Base-by-base conservation (phyloP, 805 yeast species). In the Saccharomycopsis fermentans region DNA sequence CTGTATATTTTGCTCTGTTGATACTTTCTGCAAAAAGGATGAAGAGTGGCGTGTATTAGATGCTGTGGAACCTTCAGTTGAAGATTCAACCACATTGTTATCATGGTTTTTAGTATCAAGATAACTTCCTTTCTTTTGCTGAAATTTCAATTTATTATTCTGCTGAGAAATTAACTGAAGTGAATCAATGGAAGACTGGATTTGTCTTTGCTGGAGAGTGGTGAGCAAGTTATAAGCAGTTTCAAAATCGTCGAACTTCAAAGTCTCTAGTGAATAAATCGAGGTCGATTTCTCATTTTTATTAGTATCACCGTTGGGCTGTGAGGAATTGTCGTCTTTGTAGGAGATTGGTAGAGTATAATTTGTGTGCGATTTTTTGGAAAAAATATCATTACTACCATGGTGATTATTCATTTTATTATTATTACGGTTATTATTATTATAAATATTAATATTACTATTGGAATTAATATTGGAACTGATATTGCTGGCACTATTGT, bases 191-290 rank as follows among this genome's bases (percentile, higher is more conserved):
- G 59, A 58, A 17, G 36, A 17, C 36, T 61, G 55, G 17, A 59
- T 59, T 21, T 59, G 48, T 19, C 52, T 54, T 11, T 48, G 54
- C 26, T 59, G 63, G 12, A 55, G 32, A 29, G 58, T 29, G 50
- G 59, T 55, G 3, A 59, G 37, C 26, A 50, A 37, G 24, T 55
- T 53, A 32, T 54, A 57, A 32, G 64, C 63, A 32, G 52, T 40
- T 9, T 62, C 61, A 39, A 62, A 62, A 53, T 62, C 64, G 50
- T 59, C 48, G 12, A 59, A 51, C 17, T 56, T 40, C 2, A 58
- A 48, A 21, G 48, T 55, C 35, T 62, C 64, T n/a, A 62, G 48
- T 9, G 62, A 35, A 17, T 54, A 55, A n/a, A 58, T 54, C 17
- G 50, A 19, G 12, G 50, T 21, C 19, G 43, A 3, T 3, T 52